Base-by-base conservation (phyloP, 106 monocot species). In the Agapanthus africanus region DNA sequence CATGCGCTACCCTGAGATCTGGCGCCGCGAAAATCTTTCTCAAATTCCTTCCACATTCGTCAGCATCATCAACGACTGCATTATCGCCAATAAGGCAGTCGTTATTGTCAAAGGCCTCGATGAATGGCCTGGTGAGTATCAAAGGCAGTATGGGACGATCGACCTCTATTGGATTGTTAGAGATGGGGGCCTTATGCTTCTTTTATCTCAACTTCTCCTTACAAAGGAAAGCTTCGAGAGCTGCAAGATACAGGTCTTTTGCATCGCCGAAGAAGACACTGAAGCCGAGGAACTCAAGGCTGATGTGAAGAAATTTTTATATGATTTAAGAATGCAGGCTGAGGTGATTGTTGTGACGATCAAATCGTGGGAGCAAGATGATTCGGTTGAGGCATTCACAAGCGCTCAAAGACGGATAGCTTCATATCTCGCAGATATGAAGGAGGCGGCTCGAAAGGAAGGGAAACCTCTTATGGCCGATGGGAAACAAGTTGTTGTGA, bases 161-260 rank as follows among this genome's bases (percentile, higher is more conserved):
- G 97, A 99, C 41, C 84, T 99, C 7, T 99, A 99, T 37, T 99
- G 97, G 97, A 99, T 99, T 22, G 97, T 99, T n/a, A 84, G 84
- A 68, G 97, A 99, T 71, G 97, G 97, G 0, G 97, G 97, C 6
- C 82, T 99, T 19, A 99, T 99, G 97, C 84, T 97, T 11, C 82
- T 99, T 9, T 66, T 99, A 57, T 99, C 97, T 34, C 97, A 99
- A 77, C 87, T 99, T 25, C 81, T 99, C 9, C 82, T 99, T 67
- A 89, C 97, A 0, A 99, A 99, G 67, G 97, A 82, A 49, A 88
- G 86, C 54, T 97, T 97, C 26, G 97, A 93, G 26, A 84, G 92
- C 62, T 99, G 97, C 67, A 99, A 99, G 77, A 99, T 92, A 19
- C 92, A 90, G 54, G 97, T 92, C 39, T 99, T 99, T 78, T 99